Evolutionary conservation across 108 stramenopile species (phyloP).

Genomic region (Stephanodiscus minutulus): DNA sequence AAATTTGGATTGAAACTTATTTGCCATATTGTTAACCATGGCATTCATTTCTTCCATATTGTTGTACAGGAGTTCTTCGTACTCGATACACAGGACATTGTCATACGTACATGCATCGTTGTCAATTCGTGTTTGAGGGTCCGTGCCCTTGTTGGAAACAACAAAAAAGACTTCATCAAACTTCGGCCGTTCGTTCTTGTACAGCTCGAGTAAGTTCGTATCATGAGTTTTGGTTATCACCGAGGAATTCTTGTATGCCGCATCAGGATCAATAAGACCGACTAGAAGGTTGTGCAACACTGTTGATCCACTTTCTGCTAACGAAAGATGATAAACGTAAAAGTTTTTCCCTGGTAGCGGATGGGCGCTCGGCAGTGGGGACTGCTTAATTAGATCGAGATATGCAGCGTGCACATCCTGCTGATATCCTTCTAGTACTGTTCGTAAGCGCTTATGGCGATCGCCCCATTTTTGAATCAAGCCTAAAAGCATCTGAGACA

Average conservation of each 20-base stretch:
- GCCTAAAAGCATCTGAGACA: slow-evolving; percentile 27
- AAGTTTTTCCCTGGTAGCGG: slow-evolving; percentile 8
- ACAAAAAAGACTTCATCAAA: slow-evolving; percentile 43
- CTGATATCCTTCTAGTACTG: slow-evolving; percentile 22
- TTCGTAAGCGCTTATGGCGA: slow-evolving; percentile 20
- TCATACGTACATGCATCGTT: slow-evolving; percentile 19
- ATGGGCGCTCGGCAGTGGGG: neutral
- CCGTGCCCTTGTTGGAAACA: slow-evolving; percentile 7
- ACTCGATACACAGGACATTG: slow-evolving; percentile 40
- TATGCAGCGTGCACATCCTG: slow-evolving; percentile 20
- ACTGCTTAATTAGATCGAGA: neutral
- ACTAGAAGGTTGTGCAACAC: slow-evolving; percentile 28
- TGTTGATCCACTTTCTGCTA: slow-evolving; percentile 17
- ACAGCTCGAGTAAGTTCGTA: slow-evolving; percentile 19
- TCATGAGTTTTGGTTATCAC: slow-evolving; percentile 24
- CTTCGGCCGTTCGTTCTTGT: slow-evolving; percentile 15
- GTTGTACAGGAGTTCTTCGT: slow-evolving; percentile 32
- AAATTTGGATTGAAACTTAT: slow-evolving; percentile 29
- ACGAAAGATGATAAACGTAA: slow-evolving; percentile 20
- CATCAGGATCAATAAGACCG: slow-evolving; percentile 35
- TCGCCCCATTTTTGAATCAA: slow-evolving; percentile 41
- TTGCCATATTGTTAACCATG: slow-evolving; percentile 24
- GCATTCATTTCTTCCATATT: slow-evolving; percentile 11
- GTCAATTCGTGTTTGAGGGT: slow-evolving; percentile 15
- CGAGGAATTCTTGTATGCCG: slow-evolving; percentile 11